These are phyloP conservation scores for Durio zibethinus DNA, from an alignment of 345 rosid genomes.

Conservation along the genomic window DNA sequence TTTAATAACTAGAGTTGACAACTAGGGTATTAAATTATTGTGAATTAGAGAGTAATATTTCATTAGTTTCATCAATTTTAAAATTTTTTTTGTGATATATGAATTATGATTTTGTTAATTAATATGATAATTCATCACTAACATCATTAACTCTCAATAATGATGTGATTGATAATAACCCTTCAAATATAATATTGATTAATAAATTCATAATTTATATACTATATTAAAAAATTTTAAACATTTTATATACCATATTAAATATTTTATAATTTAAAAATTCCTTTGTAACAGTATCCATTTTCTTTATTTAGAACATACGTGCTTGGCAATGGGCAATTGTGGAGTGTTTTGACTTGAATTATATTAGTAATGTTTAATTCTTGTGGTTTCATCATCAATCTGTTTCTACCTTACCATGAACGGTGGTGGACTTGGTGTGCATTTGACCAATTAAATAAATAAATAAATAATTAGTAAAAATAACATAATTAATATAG, in stretches of 20 bases:
- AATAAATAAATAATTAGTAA: background rate
- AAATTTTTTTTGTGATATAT: no score
- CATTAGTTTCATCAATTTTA: no score
- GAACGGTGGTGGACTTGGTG: constrained; percentile 4
- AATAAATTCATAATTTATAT: no score
- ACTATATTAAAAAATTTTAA: no score
- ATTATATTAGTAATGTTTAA: constrained; percentile 19
- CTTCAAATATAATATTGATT: no score
- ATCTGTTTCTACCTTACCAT: background rate
- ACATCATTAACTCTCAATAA: no score
- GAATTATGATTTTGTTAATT: no score
- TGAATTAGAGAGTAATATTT: background rate
- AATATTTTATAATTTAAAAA: no score
- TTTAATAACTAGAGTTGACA: constrained; percentile 20
- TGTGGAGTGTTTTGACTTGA: constrained; percentile 31
- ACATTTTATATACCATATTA: no score
- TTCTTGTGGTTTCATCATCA: constrained; percentile 22
- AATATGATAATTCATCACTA: no score
- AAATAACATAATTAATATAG: background rate
- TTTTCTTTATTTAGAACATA: background rate
- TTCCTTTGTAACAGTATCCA: no score
- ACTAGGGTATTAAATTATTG: background rate
- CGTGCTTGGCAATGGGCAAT: constrained; percentile 16
- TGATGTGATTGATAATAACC: no score
- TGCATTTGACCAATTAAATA: background rate